These are phyloP conservation scores for Diaporthe sp. DNA, from an alignment of 2,329 filamentous ascomycete genomes.

Conservation along the genomic window DNA sequence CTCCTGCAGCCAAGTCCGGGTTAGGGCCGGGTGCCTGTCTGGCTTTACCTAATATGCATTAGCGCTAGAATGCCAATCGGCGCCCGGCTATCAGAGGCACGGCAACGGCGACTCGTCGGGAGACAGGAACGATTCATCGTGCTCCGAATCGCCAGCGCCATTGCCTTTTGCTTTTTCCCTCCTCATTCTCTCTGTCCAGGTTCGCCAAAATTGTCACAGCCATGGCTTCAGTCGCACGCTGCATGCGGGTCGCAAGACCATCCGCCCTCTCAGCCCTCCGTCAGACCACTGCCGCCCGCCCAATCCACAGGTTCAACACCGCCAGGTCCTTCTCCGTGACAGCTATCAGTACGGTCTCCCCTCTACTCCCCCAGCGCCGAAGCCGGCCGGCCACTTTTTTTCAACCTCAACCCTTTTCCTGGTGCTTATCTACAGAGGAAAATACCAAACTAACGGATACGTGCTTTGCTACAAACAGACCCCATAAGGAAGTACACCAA, in stretches of 20 bases:
- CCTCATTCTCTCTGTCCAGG: slow-evolving; percentile 1
- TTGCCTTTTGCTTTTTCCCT: not conserved
- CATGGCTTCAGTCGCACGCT: slow-evolving; percentile 75
- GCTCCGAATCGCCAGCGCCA: slow-evolving; percentile 21
- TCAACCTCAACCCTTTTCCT: not conserved
- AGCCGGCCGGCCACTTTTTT: slow-evolving; percentile 47
- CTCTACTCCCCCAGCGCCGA: slow-evolving; percentile 42
- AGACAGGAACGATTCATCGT: slow-evolving; percentile 33
- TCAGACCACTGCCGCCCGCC: slow-evolving; percentile 50
- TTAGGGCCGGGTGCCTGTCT: slow-evolving; percentile 18
- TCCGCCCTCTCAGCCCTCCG: slow-evolving; percentile 55
- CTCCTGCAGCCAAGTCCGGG: slow-evolving; percentile 4
- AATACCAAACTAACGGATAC: not conserved
- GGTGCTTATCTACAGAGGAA: not conserved
- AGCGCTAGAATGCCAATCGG: slow-evolving; percentile 23
- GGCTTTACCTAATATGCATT: slow-evolving; percentile 39
- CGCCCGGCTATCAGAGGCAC: slow-evolving; percentile 27
- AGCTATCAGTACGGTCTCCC: slow-evolving; percentile 54
- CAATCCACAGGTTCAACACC: slow-evolving; percentile 53
- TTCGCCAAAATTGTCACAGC: slow-evolving; percentile 43
- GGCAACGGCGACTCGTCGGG: slow-evolving; percentile 31
- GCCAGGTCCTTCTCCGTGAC: slow-evolving; percentile 63
- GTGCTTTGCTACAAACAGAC: slow-evolving; percentile 55
- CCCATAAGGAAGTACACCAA: slow-evolving; percentile 89
- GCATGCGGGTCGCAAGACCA: slow-evolving; percentile 64